Conservation (phyloP, 2,329 filamentous ascomycete genomes). For the Calonectria henricotiae region DNA sequence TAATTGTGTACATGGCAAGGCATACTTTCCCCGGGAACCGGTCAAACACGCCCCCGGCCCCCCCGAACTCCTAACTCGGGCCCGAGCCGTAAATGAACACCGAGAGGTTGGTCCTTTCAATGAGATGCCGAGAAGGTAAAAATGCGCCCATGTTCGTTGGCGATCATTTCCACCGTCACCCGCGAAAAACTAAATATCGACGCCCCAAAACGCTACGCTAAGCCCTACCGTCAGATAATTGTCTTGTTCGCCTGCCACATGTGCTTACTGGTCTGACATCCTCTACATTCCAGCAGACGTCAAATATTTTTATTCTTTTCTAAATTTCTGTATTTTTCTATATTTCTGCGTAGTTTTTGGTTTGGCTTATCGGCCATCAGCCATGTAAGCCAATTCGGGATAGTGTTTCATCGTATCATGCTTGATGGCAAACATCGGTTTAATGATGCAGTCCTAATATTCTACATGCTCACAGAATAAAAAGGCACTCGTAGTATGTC, state of each 20-base stretch:
- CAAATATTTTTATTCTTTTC: neutral
- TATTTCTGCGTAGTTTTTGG: neutral
- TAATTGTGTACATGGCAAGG: neutral
- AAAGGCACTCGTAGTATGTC: neutral
- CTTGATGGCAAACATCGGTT: neutral
- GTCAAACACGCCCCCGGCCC: neutral
- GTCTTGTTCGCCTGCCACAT: neutral
- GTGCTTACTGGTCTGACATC: neutral
- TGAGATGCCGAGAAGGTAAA: neutral
- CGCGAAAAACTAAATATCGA: neutral
- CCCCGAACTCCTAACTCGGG: no score
- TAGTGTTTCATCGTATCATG: no score
- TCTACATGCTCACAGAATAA: neutral
- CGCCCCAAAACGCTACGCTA: conserved; percentile 4
- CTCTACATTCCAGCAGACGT: neutral
- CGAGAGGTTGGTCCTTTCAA: conserved; percentile 2
- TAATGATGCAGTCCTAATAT: neutral
- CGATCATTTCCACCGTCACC: neutral
- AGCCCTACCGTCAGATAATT: conserved; percentile 2
- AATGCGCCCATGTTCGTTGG: neutral
- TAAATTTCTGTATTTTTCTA: neutral
- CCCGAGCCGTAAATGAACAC: conserved; percentile 4
- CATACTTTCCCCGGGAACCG: neutral
- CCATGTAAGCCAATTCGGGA: neutral
- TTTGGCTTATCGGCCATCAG: neutral